These are phyloP conservation scores for Neofusicoccum laricinum DNA, from an alignment of 2,329 filamentous ascomycete species.

Conservation along the genomic window DNA sequence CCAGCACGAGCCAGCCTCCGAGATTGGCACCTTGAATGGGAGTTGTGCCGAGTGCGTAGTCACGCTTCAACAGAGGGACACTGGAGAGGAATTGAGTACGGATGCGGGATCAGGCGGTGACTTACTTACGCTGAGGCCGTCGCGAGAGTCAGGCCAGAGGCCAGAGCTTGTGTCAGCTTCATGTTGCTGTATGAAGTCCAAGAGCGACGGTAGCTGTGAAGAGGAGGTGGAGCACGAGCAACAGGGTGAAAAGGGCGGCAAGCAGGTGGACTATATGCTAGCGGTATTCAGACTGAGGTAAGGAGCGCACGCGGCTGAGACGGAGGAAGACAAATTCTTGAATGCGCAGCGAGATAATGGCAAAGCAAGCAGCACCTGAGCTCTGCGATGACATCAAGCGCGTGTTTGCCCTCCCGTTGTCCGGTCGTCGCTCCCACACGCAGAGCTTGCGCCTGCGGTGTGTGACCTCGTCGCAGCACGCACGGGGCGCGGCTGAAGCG, in stretches of 20 bases:
- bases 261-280: background rate
- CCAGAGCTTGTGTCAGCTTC: background rate
- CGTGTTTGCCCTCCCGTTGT: background rate
- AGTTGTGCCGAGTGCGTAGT: slow-evolving; percentile 5
- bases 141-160: background rate
- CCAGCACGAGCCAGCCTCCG: slow-evolving; percentile 50
- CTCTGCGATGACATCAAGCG: slow-evolving; percentile 14
- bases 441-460: background rate
- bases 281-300: background rate
- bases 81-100: background rate
- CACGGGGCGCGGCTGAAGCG: background rate
- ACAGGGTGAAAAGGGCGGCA: background rate
- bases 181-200: background rate
- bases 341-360: background rate
- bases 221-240: background rate
- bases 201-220: background rate
- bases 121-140: background rate
- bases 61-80: slow-evolving; percentile 2
- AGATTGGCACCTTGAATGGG: slow-evolving; percentile 49
- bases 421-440: background rate
- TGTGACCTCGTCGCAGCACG: background rate
- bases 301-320: background rate
- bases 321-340: background rate
- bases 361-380: background rate
- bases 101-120: background rate